A percentile compares a stretch with the other conserved stretches of the same genome.
Conservation (phyloP, 768 basidiomycete species). For the Leccinellum luteum region DNA sequence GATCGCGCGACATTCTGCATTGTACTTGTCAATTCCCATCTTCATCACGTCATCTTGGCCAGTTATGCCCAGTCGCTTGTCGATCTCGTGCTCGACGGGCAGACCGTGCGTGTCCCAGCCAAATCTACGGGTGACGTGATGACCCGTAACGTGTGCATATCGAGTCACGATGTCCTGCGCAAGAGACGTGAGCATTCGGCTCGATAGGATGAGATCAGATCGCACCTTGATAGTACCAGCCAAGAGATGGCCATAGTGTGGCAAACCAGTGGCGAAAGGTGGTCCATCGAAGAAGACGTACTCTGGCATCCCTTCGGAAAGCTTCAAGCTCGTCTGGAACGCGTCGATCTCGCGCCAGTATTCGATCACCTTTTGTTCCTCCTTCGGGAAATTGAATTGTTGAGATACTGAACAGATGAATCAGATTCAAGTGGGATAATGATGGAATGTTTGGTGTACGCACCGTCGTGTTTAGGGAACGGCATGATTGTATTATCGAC, state of each 20-base stretch:
- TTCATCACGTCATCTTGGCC: constrained; percentile 90
- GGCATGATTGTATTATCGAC: constrained; percentile 44
- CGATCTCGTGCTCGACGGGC: constrained; percentile 99
- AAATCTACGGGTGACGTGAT: constrained; percentile 90
- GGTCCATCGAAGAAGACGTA: constrained; percentile 97
- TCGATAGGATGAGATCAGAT: neutral
- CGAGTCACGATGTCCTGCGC: constrained; percentile 93
- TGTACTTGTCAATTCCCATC: constrained; percentile 98
- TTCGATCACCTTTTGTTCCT: constrained; percentile 85
- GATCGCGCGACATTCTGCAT: constrained; percentile 92
- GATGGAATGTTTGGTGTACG: constrained; percentile 24
- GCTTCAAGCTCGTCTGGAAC: constrained; percentile 90
- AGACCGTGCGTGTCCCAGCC: constrained; percentile 99
- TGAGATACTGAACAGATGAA: constrained; percentile 54
- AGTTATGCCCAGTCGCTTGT: constrained; percentile 91
- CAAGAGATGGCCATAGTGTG: constrained; percentile 93
- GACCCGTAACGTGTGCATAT: constrained; percentile 90
- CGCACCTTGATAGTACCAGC: constrained; percentile 91
- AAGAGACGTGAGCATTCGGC: neutral
- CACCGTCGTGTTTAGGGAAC: constrained; percentile 72
- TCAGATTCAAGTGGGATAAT: constrained; percentile 2
- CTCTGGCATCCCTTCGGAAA: constrained; percentile 86
- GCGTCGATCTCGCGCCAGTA: constrained; percentile 98
- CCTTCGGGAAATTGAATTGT: constrained; percentile 79
- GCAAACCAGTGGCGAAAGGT: constrained; percentile 94